Percentiles rank a stretch among this genome's conserved stretches.
Conservation (phyloP, 2,329 filamentous ascomycete genomes). For the Alternaria conjuncta region DNA sequence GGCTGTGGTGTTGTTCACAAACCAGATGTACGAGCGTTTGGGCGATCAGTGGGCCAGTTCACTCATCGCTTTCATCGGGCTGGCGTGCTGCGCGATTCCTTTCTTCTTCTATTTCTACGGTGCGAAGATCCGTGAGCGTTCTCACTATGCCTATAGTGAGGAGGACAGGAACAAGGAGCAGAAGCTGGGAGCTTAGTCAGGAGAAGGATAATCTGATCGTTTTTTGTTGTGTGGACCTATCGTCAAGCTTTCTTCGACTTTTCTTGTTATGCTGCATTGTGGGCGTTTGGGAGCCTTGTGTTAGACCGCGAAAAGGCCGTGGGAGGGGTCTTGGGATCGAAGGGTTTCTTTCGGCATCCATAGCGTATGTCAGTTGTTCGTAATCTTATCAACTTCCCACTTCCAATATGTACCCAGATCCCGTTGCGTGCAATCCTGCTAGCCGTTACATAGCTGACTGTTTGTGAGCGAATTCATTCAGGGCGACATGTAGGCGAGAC, state of each 20-base stretch:
- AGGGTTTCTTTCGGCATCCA: neutral
- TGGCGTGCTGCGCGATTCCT: constrained; percentile 82
- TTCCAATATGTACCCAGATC: neutral
- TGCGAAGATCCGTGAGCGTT: constrained; percentile 70
- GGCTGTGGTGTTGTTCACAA: constrained; percentile 76
- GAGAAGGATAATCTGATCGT: neutral
- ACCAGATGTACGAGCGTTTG: constrained; percentile 72
- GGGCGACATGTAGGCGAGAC: neutral
- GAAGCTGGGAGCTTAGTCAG: constrained; percentile 27
- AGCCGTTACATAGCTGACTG: neutral
- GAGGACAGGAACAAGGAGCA: constrained; percentile 56
- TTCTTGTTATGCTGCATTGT: constrained; percentile 12
- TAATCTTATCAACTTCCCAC: neutral
- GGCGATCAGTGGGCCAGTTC: constrained; percentile 78
- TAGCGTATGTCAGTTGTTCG: neutral
- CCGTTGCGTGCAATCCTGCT: neutral
- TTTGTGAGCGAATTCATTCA: neutral
- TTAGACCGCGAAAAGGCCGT: neutral
- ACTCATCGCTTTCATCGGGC: constrained; percentile 73
- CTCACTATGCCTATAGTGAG: constrained; percentile 73
- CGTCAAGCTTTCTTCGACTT: neutral
- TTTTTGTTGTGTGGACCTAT: constrained; percentile 5
- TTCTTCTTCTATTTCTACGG: constrained; percentile 83
- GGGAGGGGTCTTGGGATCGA: neutral
- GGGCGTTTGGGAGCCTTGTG: constrained; percentile 8